These are phyloP conservation scores for Suillus subalutaceus DNA, from an alignment of 768 basidiomycete genomes.

Conservation along the genomic window DNA sequence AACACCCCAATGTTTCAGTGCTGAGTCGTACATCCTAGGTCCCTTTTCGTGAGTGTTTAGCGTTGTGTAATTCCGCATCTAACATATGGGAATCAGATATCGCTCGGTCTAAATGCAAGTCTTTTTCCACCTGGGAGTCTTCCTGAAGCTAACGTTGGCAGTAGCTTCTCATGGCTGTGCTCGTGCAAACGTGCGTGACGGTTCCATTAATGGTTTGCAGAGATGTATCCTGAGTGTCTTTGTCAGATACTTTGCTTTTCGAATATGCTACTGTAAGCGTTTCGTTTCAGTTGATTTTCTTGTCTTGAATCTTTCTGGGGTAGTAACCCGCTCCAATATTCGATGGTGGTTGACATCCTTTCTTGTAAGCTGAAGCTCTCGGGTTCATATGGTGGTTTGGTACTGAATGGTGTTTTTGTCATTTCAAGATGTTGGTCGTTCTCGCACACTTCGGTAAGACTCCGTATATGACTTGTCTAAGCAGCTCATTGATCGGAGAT, in stretches of 20 bases:
- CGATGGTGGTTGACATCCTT: constrained; percentile 41
- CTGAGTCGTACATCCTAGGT: constrained; percentile 11
- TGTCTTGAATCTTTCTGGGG: background rate
- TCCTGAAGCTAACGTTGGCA: background rate
- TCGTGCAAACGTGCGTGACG: constrained; percentile 43
- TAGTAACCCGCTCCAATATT: constrained; percentile 36
- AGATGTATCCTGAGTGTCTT: background rate
- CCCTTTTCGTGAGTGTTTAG: constrained; percentile 14
- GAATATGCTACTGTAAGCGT: constrained; percentile 12
- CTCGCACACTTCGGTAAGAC: constrained; percentile 44
- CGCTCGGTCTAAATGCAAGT: constrained; percentile 16
- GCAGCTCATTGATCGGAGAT: background rate
- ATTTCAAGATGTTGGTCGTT: constrained; percentile 31
- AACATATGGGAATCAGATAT: background rate
- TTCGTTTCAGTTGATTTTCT: background rate
- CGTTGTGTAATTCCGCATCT: background rate
- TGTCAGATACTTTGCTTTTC: constrained; percentile 14
- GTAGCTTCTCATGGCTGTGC: constrained; percentile 44
- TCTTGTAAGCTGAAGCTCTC: constrained; percentile 23
- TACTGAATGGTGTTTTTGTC: background rate
- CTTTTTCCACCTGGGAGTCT: background rate
- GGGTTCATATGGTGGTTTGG: background rate
- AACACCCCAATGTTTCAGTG: background rate
- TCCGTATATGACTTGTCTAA: constrained; percentile 25
- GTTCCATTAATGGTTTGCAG: background rate